Percentiles rank a stretch among this genome's conserved stretches.
These are phyloP conservation scores for Exophiala dermatitidis DNA, from an alignment of 2,329 filamentous ascomycete species.

Conservation along the genomic window DNA sequence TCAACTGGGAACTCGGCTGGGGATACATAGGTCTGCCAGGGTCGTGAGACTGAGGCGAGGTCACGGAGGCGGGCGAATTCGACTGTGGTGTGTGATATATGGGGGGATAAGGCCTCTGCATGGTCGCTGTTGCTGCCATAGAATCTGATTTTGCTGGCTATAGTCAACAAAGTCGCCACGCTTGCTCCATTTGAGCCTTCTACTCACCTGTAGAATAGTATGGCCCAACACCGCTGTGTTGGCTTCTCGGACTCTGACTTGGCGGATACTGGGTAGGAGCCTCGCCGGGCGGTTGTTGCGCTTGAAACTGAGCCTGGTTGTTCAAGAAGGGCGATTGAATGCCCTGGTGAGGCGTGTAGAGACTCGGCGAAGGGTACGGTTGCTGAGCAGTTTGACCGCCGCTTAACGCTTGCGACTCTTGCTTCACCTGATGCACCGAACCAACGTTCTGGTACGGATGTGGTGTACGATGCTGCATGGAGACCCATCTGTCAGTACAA, in stretches of 20 bases:
- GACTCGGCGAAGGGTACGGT: slow-evolving; percentile 20
- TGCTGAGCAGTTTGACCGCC: slow-evolving; percentile 20
- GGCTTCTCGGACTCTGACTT: slow-evolving; percentile 75
- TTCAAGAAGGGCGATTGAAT: slow-evolving; percentile 55
- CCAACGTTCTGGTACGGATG: slow-evolving; percentile 25
- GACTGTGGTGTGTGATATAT: slow-evolving; percentile 96
- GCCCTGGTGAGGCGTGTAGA: slow-evolving; percentile 20
- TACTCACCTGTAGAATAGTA: slow-evolving; percentile 79
- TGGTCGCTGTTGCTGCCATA: slow-evolving; percentile 58
- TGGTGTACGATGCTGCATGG: slow-evolving; percentile 27
- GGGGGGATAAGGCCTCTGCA: slow-evolving; percentile 65
- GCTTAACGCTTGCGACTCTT: slow-evolving; percentile 28
- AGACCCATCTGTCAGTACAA: slow-evolving; percentile 19
- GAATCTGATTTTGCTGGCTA: slow-evolving; percentile 62
- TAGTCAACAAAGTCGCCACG: neutral
- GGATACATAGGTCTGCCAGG: slow-evolving; percentile 76
- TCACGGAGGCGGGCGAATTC: slow-evolving; percentile 87
- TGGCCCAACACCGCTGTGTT: slow-evolving; percentile 70
- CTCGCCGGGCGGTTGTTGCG: slow-evolving; percentile 48
- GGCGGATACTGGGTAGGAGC: slow-evolving; percentile 69
- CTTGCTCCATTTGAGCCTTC: neutral
- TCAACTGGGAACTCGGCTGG: slow-evolving; percentile 68
- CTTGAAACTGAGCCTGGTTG: slow-evolving; percentile 37
- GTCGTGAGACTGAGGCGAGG: slow-evolving; percentile 81
- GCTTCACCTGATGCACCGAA: slow-evolving; percentile 27